Base-by-base conservation (phyloP, 2,329 filamentous ascomycete species). In the Cladophialophora yegresii region DNA sequence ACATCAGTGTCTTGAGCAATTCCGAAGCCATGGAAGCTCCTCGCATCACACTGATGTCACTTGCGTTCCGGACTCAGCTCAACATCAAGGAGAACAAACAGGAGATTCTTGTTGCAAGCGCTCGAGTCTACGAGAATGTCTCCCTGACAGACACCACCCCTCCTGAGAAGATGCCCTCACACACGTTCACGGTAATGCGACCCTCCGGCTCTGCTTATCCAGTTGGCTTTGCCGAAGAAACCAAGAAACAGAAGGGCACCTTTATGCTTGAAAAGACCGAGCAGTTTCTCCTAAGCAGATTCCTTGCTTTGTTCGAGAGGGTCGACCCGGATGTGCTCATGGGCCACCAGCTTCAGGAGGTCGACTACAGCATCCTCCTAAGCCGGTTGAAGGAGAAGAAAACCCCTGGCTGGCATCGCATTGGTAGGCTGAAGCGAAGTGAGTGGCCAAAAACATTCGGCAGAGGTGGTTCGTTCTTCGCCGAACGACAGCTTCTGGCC, bases 71-170 rank as follows among this genome's bases (percentile, higher is more conserved):
- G 58, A 98, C 93, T 0, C 87, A 88, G 6, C 91, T 96, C 77
- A 97, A 98, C 71, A 84, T 87, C 43, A 93, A 92, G 74, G 91
- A 92, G 61, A 99, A 98, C 79, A 98, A 96, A 79, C 93, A 97
- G 74, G 95, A 99, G 76, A 93, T 99, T 54, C 80, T 99, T 10
- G 87, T 95, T 65, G 91, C 95, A 63, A 97, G 92, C 77, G 91
- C 92, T 40, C 88, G 96, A 71, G 87, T 98, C 33, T 99, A 98
- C 76, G 92, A 96, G 70, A 92, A 96, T 74, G 84, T 99, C 16
- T 89, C 88, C 4, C 83, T 99, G 32, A 90, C 85, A 50, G 93
- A 99, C 72, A 96, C 92, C 0, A 96, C 91, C 0, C 87, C 92
- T 0, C 89, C 92, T 0, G 92, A 98, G 68, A 91, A 93, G 72